Conservation (phyloP, 371 early-diverging fungal genomes). For the Mucor racemosus region DNA sequence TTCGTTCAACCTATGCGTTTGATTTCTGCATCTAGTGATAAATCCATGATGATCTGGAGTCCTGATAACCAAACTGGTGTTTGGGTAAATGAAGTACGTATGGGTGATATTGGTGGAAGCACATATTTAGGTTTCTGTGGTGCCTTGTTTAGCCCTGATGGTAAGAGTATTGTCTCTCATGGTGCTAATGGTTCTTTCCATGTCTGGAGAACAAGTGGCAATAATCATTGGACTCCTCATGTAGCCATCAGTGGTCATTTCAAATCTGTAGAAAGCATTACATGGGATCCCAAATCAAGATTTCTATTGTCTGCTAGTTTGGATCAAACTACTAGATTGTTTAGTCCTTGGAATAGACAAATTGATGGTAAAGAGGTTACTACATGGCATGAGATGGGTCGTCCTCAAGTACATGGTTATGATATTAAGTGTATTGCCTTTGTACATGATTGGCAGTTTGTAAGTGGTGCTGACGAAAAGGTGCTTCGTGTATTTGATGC, state of each 20-base stretch:
- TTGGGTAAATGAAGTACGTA: constrained; percentile 85
- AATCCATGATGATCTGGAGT: constrained; percentile 91
- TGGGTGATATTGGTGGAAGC: constrained; percentile 92
- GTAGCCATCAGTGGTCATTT: constrained; percentile 84
- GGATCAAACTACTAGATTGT: constrained; percentile 91
- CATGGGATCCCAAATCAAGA: constrained; percentile 84
- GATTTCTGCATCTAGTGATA: constrained; percentile 91
- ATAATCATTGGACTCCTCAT: constrained; percentile 67
- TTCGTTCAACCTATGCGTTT: constrained; percentile 74
- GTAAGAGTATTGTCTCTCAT: constrained; percentile 71
- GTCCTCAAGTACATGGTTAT: constrained; percentile 98
- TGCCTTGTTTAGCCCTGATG: constrained; percentile 74
- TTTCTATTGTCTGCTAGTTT: constrained; percentile 78
- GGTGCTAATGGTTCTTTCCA: constrained; percentile 92
- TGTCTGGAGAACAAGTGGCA: constrained; percentile 71
- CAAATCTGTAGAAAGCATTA: constrained; percentile 71
- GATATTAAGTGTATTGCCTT: constrained; percentile 89
- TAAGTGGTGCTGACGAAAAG: constrained; percentile 95
- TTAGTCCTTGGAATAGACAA: constrained; percentile 71
- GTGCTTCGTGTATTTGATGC: constrained; percentile 90
- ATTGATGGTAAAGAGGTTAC: constrained; percentile 26
- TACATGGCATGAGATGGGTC: constrained; percentile 93
- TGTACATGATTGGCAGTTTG: constrained; percentile 75
- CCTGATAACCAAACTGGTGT: constrained; percentile 83
- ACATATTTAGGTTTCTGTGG: constrained; percentile 83